Evolutionary conservation across 2,329 filamentous ascomycete genomes (phyloP), one percentile per base, ranked within the genome.

Genomic region (Fusarium citri): DNA sequence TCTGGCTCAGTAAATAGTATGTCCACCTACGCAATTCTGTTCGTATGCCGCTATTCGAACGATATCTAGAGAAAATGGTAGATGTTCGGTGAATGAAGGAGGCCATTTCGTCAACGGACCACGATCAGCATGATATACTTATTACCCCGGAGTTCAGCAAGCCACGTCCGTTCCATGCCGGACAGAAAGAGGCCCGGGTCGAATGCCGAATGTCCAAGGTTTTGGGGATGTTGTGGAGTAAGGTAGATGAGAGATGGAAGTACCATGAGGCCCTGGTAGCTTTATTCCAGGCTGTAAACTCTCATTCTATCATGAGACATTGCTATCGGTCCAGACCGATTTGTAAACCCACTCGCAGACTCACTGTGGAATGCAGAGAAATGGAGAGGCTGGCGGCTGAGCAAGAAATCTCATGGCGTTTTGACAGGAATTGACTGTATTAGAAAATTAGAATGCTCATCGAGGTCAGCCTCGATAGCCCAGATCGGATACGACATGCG

Each of bases 91-190:
- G 15, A 31, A 49, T 22, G 28, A 41, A 37, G 23, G 11, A 26
- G 14, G 30, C 12, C 9, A 28, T 15, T 22, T 23, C 16, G 15
- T 42, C 30, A 16, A 50, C 46, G 42, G 31, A 16, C 45, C 11
- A 45, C 40, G 41, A 49, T 28, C 45, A 31, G 37, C 23, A 48
- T 62, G n/a, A 46, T 30, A 41, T 40, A 45, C 22, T 28, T 20
- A 41, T 37, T 18, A 12, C 30, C 30, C 50, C 66, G 57, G 67
- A 55, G 22, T 25, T 49, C 10, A 16, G 45, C 37, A 49, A 50
- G 47, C 41, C 57, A 64, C 41, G 22, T 43, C 62, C 66, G 66
- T 46, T 64, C 66, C 57, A 63, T 70, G 37, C 47, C 25, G 49
- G 49, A 48, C 40, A 40, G 42, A 25, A 53, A 26, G 23, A 22